A percentile compares a stretch with the other conserved stretches of the same genome.
These are phyloP conservation scores for Didymellaceae sp. DNA, from an alignment of 2,329 filamentous ascomycete genomes.

Conservation along the genomic window DNA sequence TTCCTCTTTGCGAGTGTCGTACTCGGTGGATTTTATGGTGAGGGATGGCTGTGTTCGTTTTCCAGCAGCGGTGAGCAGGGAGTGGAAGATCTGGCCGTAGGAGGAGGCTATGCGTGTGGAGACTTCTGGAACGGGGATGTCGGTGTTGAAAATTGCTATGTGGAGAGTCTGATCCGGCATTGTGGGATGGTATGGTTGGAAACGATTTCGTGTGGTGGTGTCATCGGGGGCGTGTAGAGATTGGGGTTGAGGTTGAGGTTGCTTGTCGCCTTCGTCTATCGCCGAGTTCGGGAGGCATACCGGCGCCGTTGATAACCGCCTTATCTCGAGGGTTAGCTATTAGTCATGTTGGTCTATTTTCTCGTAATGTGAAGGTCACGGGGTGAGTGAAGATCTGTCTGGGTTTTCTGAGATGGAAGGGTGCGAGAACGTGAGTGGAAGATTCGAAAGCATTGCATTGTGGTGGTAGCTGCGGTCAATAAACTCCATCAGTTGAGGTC, in stretches of 20 bases:
- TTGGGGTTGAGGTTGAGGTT: too few species aligned
- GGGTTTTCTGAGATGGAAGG: background rate
- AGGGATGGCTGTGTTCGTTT: constrained; percentile 11
- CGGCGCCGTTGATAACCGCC: constrained; percentile 16
- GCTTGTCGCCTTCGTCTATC: background rate
- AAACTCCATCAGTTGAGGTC: background rate
- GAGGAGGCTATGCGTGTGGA: constrained; percentile 22
- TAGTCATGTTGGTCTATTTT: constrained; percentile 9
- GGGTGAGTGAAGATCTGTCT: background rate
- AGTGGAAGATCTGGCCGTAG: constrained; percentile 42
- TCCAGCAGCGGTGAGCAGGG: constrained; percentile 29
- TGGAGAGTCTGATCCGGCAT: constrained; percentile 17
- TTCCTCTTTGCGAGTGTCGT: constrained; percentile 45
- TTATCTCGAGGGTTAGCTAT: constrained; percentile 13
- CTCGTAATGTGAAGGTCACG: background rate
- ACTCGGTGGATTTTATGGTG: constrained; percentile 40
- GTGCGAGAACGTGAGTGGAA: background rate
- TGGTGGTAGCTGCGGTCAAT: too few species aligned
- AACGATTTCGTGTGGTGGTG: background rate
- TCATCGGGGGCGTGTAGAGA: too few species aligned
- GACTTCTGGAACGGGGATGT: constrained; percentile 37
- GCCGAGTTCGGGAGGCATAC: constrained; percentile 12
- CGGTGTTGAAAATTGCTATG: constrained; percentile 40
- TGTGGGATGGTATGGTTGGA: background rate
- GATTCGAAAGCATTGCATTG: constrained; percentile 3